Base-by-base conservation (phyloP, 805 yeast species). In the Yarrowia yakushimensis region DNA sequence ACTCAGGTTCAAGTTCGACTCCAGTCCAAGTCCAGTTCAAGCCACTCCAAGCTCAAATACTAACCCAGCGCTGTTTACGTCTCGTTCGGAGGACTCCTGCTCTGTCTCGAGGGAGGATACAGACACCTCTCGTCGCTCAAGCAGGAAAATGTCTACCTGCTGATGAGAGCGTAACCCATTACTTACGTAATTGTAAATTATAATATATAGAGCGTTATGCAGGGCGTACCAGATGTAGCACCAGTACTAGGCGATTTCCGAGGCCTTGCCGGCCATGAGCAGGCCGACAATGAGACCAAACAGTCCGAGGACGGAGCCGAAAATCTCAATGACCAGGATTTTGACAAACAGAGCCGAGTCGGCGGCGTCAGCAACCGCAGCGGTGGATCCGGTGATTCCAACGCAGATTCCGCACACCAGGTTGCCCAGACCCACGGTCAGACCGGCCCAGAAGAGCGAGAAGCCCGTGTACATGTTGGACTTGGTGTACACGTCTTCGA, bases 331-430 rank as follows among this genome's bases (percentile, higher is more conserved):
- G 66, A 94, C 99, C 71, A 94, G 83, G 65, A 94, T 94, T 78
- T 94, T 94, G 66, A 94, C 99, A 70, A 94, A 94, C 67, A 94
- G 79, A 4, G 97, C 82, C 23, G 97, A 85, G 78, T 94, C 97
- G 11, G 99, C 97, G 30, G 99, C 99, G 77, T 94, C 99, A 45
- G 96, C 85, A 65, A 94, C 84, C 41, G 99, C 99, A 34, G 98
- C 99, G n/a, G 97, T 94, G 25, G 98, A 86, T 54, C 99, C 99
- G 15, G 99, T 94, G 65, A 94, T 82, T 66, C 99, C 99, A 54
- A 94, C 99, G 3, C 97, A 93, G 63, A 94, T 80, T 78, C 99
- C 99, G 81, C 99, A 94, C 64, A 94, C 87, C 74, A 94, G 82
- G 76, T 94, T 94, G 70, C 96, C 85, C 31, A 89, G 73, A 39